phyloP scores from a whole-genome alignment of 106 monocot species.

The Dioscorea dumetorum region DNA sequence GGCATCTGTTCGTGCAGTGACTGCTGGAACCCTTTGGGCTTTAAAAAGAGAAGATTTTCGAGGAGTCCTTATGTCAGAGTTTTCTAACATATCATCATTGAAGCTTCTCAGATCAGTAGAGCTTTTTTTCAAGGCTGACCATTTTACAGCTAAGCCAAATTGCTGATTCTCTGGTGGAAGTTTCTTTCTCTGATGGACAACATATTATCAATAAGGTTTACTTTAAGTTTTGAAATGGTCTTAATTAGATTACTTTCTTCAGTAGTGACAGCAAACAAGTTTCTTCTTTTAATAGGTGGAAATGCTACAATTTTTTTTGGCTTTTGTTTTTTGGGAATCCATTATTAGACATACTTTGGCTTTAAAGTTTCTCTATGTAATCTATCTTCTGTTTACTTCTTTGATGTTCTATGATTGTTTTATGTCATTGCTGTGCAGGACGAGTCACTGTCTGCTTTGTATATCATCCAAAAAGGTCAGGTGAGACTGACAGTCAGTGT shows the following conservation, averaged over 20 bases:
- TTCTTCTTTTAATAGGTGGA: neutral
- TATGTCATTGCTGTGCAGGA: conserved; percentile 25
- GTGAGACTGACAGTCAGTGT: conserved; percentile 53
- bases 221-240: neutral
- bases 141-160: conserved; percentile 83
- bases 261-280: too few species aligned
- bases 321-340: too few species aligned
- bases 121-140: conserved; percentile 65
- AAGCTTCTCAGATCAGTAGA: conserved; percentile 84
- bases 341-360: too few species aligned
- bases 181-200: conserved; percentile 90
- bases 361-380: too few species aligned
- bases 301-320: neutral
- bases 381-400: neutral
- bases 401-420: neutral
- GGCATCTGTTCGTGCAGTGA: conserved; percentile 92
- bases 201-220: conserved; percentile 75
- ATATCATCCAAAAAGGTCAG: conserved; percentile 78
- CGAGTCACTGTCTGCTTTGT: conserved; percentile 42
- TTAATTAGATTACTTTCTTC: neutral
- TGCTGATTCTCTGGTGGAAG: conserved; percentile 62
- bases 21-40: conserved; percentile 86
- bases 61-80: conserved; percentile 79
- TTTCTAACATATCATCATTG: conserved; percentile 78
- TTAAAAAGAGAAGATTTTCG: conserved; percentile 95